Base-by-base conservation (phyloP, 2,329 filamentous ascomycete genomes). In the Chalara sp. region DNA sequence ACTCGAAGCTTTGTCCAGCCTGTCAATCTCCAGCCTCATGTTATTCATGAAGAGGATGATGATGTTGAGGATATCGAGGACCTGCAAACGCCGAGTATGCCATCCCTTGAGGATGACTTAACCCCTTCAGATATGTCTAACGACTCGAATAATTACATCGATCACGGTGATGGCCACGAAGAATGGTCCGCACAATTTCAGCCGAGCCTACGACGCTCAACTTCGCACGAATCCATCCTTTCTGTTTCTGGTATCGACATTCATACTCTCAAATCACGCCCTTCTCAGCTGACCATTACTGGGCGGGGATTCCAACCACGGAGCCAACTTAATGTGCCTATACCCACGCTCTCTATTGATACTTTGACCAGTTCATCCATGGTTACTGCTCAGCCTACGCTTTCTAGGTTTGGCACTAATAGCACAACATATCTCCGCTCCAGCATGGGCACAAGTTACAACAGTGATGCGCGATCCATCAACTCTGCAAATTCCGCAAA, bases 221-320 rank as follows among this genome's bases (percentile, higher is more conserved):
- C 82, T 2, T 96, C 91, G 1, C 89, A 95, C 60, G 91, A 96
- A 65, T 95, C 89, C 13, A 84, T 96, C 54, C 79, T 96, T 58
- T 96, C 91, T 0, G 78, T 96, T 1, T 81, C 84, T 0, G 90
- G 89, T 2, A 84, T 96, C 66, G 92, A 96, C 64, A 95, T 96
- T 46, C 90, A 95, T 65, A 90, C 87, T 0, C 75, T 95, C 5
- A 84, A 85, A 61, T 76, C 78, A 1, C 80, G 87, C 4, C 88
- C 89, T 0, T 88, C 86, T 33, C 88, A 95, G 61, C 77, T 93
- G 52, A 80, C 84, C 13, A 72, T 65, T 32, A 72, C 54, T 61
- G 60, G 28, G 63, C 81, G 54, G 65, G 76, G 47, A 72, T 74
- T 65, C 49, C 65, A 70, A 42, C 68, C 72, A 32, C 73, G 74